Percentiles rank a stretch among this genome's conserved stretches.
phyloP scores from a whole-genome alignment of 495 filamentous ascomycete species.

The Trichoderma erinaceum region DNA sequence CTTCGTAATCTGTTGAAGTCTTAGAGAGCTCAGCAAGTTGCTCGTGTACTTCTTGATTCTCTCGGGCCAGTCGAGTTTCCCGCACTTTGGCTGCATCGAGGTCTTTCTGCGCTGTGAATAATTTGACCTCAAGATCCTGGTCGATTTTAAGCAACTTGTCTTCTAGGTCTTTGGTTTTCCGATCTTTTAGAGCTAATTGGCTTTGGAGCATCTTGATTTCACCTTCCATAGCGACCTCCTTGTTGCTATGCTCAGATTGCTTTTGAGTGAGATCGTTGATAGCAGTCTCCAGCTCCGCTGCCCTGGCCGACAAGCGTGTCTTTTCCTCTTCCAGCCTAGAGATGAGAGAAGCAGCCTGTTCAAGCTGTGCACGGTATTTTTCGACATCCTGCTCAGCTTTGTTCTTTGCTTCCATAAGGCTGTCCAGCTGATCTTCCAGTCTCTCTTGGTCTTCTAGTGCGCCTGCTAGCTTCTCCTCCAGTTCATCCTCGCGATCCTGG shows the following conservation, averaged over 20 bases:
- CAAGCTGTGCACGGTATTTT: slow-evolving; percentile 70
- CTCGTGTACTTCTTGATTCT: slow-evolving; percentile 78
- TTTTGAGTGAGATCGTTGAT: slow-evolving; percentile 59
- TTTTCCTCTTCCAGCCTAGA: slow-evolving; percentile 79
- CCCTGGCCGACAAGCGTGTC: slow-evolving; percentile 57
- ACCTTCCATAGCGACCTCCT: slow-evolving; percentile 65
- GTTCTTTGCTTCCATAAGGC: slow-evolving; percentile 82
- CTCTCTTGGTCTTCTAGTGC: slow-evolving; percentile 94
- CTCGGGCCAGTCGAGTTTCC: slow-evolving; percentile 66
- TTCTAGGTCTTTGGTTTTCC: slow-evolving; percentile 85
- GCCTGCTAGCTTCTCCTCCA: slow-evolving; percentile 84
- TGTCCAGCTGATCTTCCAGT: slow-evolving; percentile 88
- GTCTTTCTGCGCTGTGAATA: slow-evolving; percentile 75
- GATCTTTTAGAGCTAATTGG: slow-evolving; percentile 80
- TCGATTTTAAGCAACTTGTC: slow-evolving; percentile 76
- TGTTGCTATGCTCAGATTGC: slow-evolving; percentile 61
- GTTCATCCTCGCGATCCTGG: slow-evolving; percentile 80
- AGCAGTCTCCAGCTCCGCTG: slow-evolving; percentile 60
- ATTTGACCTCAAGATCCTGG: slow-evolving; percentile 83
- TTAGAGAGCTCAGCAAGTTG: slow-evolving; percentile 82
- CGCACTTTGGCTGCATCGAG: slow-evolving; percentile 63
- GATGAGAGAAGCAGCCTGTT: slow-evolving; percentile 87
- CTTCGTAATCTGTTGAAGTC: slow-evolving; percentile 91
- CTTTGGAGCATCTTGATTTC: slow-evolving; percentile 91
- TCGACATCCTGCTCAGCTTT: slow-evolving; percentile 81